Evolutionary conservation across 78 protist genomes (phyloP), one percentile per base, ranked within the genome.

Genomic region (Dictyostelium discoideum): DNA sequence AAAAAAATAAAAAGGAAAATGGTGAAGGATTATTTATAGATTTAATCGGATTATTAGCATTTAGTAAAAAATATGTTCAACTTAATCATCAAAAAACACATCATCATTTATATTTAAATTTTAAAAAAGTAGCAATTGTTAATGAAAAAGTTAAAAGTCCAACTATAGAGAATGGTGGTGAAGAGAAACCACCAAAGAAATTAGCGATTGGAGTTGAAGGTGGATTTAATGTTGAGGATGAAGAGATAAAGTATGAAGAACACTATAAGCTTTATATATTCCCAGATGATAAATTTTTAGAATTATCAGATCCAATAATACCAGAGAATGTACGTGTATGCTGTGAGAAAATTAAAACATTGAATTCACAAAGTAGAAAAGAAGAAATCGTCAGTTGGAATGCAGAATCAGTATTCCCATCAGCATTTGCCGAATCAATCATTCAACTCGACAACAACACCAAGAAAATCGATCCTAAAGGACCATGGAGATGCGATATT

Each of bases 21-120:
- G 57, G 76, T 57, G 95, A 76, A 22, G 99, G 99, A 16, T 86
- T 98, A 16, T 95, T 69, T 85, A 92, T 98, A n/a, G 93, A 92
- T 74, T 69, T 97, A 76, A 10, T 42, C 69, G 84, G 79, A 16
- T 97, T 76, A 57, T 74, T 80, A 72, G 77, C 97, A 54, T 84
- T 85, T 48, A 39, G 84, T 24, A 80, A 48, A 48, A 18, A 54
- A 72, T 84, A 42, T 44, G 48, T 89, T 40, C 72, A 1, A 16
- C 26, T 77, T 11, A 80, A 97, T 57, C 44, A 74, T 81, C 24
- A n/a, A 46, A 82, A 92, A 37, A 94, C 85, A 24, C 44, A 77
- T 29, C 84, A 89, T 18, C 40, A 63, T 46, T 65, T 97, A 39
- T 97, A 93, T 73, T 69, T 97, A 48, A 87, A 96, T 85, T 67